These are phyloP conservation scores for Wickerhamiella bombiphila DNA, from an alignment of 805 yeast genomes.

Conservation along the genomic window DNA sequence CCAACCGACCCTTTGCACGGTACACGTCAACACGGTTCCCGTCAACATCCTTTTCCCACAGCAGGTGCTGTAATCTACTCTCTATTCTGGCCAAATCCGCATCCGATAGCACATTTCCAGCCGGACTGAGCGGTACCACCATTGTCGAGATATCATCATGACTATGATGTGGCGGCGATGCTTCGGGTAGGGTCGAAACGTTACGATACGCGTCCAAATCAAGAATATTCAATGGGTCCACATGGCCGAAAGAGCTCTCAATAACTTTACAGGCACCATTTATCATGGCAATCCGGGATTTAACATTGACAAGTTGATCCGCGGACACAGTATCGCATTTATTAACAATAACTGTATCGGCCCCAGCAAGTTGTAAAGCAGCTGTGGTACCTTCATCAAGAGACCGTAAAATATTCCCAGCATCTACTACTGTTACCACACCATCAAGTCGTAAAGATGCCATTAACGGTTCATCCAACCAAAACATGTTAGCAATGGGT, in stretches of 20 bases:
- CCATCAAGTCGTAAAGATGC: constrained; percentile 85
- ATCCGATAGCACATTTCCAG: constrained; percentile 23
- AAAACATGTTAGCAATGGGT: constrained; percentile 92
- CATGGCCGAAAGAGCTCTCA: constrained; percentile 59
- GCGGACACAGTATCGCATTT: constrained; percentile 45
- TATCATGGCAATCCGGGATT: constrained; percentile 33
- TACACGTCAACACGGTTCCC: constrained; percentile 50
- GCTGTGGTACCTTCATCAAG: constrained; percentile 64
- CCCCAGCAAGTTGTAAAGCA: constrained; percentile 76
- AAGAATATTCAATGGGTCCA: constrained; percentile 49
- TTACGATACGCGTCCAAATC: constrained; percentile 59
- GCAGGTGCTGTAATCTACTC: constrained; percentile 37
- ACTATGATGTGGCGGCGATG: constrained; percentile 11
- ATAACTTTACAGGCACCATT: constrained; percentile 56
- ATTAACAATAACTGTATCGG: constrained; percentile 69
- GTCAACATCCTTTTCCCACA: constrained; percentile 54
- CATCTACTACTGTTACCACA: constrained; percentile 74
- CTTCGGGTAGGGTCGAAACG: constrained; percentile 12
- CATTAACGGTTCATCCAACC: constrained; percentile 84
- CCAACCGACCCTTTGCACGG: constrained; percentile 63
- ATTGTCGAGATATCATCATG: constrained; percentile 34
- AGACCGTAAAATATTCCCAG: constrained; percentile 41
- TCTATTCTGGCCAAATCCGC: constrained; percentile 37
- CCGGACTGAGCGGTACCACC: constrained; percentile 28
- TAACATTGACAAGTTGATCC: constrained; percentile 23